Base-by-base conservation (phyloP, 495 filamentous ascomycete species). In the Usnea hakonensis region DNA sequence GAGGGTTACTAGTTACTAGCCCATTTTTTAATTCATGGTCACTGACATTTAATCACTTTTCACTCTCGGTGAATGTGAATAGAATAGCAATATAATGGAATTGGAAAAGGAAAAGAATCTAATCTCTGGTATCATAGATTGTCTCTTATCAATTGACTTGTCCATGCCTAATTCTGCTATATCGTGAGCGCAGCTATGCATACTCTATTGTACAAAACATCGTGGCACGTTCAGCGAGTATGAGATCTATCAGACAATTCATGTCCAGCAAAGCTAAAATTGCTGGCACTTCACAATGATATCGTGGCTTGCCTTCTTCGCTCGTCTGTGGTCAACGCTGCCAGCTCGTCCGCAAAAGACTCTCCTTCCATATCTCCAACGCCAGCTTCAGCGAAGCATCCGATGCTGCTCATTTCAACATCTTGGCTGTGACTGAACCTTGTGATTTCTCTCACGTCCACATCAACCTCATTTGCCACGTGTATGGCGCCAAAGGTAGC, bases 401-500 rank as follows among this genome's bases (percentile, higher is more conserved):
- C 55, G 21, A 63, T 40, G 10, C 19, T 56, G 5, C 28, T 33
- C 33, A 61, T 21, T 28, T 65, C 66, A 7, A 63, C 16, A 21
- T 58, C 52, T 30, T 35, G 43, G 30, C 35, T 53, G 5, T 26
- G 57, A 10, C 55, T 37, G 13, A 21, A 23, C 21, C 26, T 17
- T 19, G 19, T 28, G 23, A 30, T 7, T 55, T 74, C 71, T 0
- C 71, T 76, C 32, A 82, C 72, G 61, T 83, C 81, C 21, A 84
- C 74, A 21, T 77, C 73, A 37, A 82, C 77, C 63, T 81, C 79
- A 56, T 79, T 80, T 40, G 74, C 79, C 32, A 83, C 79, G 62
- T 81, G 76, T 65, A 84, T 85, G 53, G 79, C 79, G 10, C 79
- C 73, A 30, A 79, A 69, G 1, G 72, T 5, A 19, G 26, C 28